Evolutionary conservation across 345 rosid genomes (phyloP), one percentile per base, ranked within the genome.

Genomic region (Euphorbia peplus): DNA sequence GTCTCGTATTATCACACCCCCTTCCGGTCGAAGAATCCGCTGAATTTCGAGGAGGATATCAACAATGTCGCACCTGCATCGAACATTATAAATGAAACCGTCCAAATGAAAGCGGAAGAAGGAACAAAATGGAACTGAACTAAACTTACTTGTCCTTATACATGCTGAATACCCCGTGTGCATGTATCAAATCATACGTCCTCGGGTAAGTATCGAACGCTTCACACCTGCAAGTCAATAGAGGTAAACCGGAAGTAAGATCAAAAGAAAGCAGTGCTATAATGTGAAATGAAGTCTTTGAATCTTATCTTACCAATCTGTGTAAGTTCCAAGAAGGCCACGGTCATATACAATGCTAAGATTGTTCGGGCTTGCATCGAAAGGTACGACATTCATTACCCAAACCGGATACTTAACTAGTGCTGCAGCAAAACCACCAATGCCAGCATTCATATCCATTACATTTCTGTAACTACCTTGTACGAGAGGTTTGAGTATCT

Each of bases 301-400:
- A 35, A 47, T 1, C 80, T 80, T 81, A 47, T 1, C 80, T 80
- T 81, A 89, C 96, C 96, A 90, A 72, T 90, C 76, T 82, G 79
- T 84, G 76, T 88, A 88, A 46, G 90, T 85, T 54, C 93, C 93
- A 57, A 88, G 80, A 58, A 88, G 85, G 61, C 93, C 93, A 0
- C 93, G 93, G 57, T 86, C 91, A 4, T 79, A 86, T 25, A 90
- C 74, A 30, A 86, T 55, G 41, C 89, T 83, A 29, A 90, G 91
- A 0, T 85, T 90, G 29, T 81, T 51, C 12, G 61, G 77, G 70
- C 82, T 67, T 18, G 76, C 84, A 77, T 79, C 79, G 56, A 57
- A 75, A 0, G 87, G 87, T 35, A 90, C 76, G 30, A 61, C 90
- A 82, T 88, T 90, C 90, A 90, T 88, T 3, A 88, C 91, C 96